phyloP scores from a whole-genome alignment of 2,329 filamentous ascomycete genomes.

The Pleurostoma richardsiae region DNA sequence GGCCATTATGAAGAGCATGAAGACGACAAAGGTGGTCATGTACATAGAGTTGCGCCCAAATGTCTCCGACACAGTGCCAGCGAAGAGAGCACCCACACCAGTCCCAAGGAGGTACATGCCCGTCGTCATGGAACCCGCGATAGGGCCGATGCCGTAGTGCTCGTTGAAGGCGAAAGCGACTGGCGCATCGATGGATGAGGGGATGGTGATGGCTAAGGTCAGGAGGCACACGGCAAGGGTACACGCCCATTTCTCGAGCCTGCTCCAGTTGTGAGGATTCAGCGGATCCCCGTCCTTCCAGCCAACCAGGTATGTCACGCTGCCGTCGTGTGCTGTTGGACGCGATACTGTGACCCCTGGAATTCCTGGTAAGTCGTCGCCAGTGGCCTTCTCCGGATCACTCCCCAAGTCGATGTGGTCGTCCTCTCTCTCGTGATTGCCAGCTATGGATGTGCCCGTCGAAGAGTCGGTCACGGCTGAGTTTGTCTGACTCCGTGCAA shows the following conservation, averaged over 20 bases:
- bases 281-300: slow-evolving; percentile 10
- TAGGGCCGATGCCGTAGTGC: slow-evolving; percentile 6
- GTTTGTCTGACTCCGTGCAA: slow-evolving; percentile 1
- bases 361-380: background rate
- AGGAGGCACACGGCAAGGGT: slow-evolving; percentile 6
- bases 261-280: slow-evolving; percentile 12
- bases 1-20: slow-evolving; percentile 12
- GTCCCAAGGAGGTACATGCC: slow-evolving; percentile 31
- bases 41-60: slow-evolving; percentile 31
- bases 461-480: background rate
- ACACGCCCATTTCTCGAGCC: slow-evolving; percentile 3
- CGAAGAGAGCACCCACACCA: slow-evolving; percentile 27
- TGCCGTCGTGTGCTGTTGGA: slow-evolving; percentile 3
- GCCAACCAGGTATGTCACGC: slow-evolving; percentile 5
- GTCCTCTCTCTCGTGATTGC: background rate
- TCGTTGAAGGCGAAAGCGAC: slow-evolving; percentile 6
- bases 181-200: slow-evolving; percentile 6
- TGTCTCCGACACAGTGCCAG: slow-evolving; percentile 31
- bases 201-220: slow-evolving; percentile 1
- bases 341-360: background rate
- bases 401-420: background rate
- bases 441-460: background rate
- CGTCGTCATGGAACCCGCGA: slow-evolving; percentile 10
- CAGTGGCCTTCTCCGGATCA: background rate
- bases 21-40: slow-evolving; percentile 23